Evolutionary conservation across 768 basidiomycete species (phyloP).

Genomic region (Pleurotus salmoneostramineus): DNA sequence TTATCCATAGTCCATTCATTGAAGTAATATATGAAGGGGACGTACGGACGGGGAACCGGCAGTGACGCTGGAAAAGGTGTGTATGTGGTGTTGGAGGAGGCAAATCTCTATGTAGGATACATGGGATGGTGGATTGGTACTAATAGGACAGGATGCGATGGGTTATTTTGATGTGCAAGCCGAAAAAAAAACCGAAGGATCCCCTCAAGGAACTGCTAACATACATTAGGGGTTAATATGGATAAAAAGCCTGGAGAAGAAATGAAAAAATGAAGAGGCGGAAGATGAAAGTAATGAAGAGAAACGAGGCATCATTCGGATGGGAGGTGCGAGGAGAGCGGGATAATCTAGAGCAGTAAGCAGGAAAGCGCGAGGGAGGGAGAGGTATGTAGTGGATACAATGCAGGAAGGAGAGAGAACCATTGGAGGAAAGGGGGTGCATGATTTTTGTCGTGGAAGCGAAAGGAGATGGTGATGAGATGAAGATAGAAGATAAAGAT

Average conservation of each 20-base stretch:
- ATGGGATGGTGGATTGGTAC: neutral
- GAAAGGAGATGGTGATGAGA: neutral
- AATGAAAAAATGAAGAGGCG: neutral
- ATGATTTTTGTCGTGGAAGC: neutral
- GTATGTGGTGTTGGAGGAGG: neutral
- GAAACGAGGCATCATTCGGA: neutral
- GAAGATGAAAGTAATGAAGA: neutral
- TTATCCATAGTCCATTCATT: no score
- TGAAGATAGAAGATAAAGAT: neutral
- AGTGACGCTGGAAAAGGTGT: neutral
- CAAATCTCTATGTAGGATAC: neutral
- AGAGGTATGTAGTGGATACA: neutral
- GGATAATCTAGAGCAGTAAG: neutral
- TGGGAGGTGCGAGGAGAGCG: no score
- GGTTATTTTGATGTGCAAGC: neutral
- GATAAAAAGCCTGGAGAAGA: neutral
- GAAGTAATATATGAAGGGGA: no score
- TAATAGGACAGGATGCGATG: neutral
- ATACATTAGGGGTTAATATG: neutral
- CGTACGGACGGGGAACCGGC: no score
- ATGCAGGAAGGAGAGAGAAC: neutral
- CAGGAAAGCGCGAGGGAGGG: neutral
- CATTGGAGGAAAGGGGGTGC: neutral
- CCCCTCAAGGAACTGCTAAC: neutral
- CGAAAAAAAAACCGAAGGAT: constrained; percentile 2